These are phyloP conservation scores for Eremochloa ophiuroides DNA, from an alignment of 176 grass and related monocot genomes.

Conservation along the genomic window DNA sequence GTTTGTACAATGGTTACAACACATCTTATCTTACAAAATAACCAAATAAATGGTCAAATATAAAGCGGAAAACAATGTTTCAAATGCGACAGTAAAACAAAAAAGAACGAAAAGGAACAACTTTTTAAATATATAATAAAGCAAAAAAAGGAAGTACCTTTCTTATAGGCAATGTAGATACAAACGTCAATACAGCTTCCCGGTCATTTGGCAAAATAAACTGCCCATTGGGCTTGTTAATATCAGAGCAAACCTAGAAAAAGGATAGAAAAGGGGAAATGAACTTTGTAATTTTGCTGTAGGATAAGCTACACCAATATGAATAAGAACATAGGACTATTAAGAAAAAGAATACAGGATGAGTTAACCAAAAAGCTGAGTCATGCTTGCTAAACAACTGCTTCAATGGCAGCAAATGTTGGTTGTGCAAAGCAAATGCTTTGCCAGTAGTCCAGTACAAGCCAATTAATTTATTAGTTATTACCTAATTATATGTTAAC, in stretches of 20 bases:
- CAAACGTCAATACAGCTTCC: slow-evolving; percentile 69
- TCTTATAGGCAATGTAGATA: slow-evolving; percentile 92
- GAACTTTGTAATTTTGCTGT: background rate
- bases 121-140: background rate
- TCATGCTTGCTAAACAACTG: background rate
- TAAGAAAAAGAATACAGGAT: background rate
- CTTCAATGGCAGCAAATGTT: background rate
- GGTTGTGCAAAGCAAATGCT: background rate
- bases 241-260: slow-evolving; percentile 96
- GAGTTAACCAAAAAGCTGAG: background rate
- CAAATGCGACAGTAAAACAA: background rate
- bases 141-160: slow-evolving; percentile 43
- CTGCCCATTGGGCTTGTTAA: slow-evolving; percentile 98
- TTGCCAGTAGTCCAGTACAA: background rate
- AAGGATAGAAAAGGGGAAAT: background rate
- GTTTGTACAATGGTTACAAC: background rate
- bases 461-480: slow-evolving; percentile 8
- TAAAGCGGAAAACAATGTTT: background rate
- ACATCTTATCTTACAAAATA: background rate
- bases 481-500: background rate
- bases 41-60: slow-evolving; percentile 11
- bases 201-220: slow-evolving; percentile 79
- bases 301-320: background rate
- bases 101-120: background rate
- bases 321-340: background rate